Conservation (phyloP, 139 green algal genomes). For the Auxenochlorella pyrenoidosa region DNA sequence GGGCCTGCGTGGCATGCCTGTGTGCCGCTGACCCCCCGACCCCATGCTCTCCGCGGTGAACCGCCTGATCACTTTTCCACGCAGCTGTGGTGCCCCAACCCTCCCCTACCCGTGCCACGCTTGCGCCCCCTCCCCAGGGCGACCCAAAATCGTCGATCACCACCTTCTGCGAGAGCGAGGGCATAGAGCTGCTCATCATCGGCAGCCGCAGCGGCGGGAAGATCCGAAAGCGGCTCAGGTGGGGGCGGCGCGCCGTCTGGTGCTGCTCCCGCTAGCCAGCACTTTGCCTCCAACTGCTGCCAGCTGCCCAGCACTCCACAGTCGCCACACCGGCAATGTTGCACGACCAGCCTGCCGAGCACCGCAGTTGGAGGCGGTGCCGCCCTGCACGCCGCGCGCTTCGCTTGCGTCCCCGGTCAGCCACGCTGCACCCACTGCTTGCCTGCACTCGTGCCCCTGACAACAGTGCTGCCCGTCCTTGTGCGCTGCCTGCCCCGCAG, state of each 20-base stretch:
- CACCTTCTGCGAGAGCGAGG: constrained; percentile 48
- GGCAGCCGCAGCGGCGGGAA: constrained; percentile 29
- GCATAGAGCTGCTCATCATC: constrained; percentile 63
- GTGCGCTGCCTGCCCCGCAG: neutral
- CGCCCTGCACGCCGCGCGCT: no score
- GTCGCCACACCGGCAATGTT: no score
- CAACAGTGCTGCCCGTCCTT: no score
- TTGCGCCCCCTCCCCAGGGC: constrained; percentile 21
- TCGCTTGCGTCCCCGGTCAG: no score
- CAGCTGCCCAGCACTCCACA: no score
- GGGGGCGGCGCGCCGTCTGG: neutral
- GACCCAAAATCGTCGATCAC: constrained; percentile 41
- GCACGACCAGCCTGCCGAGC: no score
- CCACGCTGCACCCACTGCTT: no score
- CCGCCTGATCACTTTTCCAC: no score
- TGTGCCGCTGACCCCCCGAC: neutral
- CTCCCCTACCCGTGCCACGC: neutral
- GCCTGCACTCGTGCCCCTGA: no score
- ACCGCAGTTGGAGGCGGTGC: no score
- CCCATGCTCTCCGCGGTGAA: neutral
- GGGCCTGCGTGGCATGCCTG: neutral
- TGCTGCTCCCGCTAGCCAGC: neutral
- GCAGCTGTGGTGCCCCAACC: no score
- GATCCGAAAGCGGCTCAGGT: constrained; percentile 53
- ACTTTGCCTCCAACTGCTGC: no score